Evolutionary conservation across 805 yeast genomes (phyloP).

Genomic region (Sugiyamaella boreocaroliniensis): DNA sequence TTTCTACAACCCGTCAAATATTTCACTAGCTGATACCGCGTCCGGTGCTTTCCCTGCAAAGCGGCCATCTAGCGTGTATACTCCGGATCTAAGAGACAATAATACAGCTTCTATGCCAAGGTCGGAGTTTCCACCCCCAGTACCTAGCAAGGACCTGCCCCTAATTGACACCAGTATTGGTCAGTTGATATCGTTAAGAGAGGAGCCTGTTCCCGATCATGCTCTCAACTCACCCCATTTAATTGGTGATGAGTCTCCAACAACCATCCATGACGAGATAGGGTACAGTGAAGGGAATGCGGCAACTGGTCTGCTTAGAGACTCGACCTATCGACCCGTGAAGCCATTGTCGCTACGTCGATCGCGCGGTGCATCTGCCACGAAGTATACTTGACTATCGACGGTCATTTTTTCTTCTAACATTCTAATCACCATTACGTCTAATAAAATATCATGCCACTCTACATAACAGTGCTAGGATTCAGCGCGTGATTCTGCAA

Average conservation of each 20-base stretch:
- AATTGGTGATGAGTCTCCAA: neutral
- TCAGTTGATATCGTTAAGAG: neutral
- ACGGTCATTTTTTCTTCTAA: too few species aligned
- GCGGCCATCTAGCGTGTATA: neutral
- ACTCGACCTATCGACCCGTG: neutral
- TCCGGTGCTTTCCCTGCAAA: neutral
- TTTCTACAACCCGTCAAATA: neutral
- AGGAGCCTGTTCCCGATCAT: neutral
- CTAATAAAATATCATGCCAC: neutral
- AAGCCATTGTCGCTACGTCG: neutral
- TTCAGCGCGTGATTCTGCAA: neutral
- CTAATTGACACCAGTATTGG: neutral
- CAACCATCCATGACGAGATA: neutral
- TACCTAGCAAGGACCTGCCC: neutral
- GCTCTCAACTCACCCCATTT: neutral
- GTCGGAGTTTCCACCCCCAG: neutral
- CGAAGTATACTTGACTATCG: neutral
- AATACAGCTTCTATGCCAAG: neutral
- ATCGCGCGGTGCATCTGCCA: neutral
- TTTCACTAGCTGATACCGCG: neutral
- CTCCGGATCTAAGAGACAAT: neutral
- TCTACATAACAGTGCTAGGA: neutral
- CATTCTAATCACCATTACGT: neutral
- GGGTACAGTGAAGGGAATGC: neutral
- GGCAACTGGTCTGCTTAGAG: neutral